phyloP scores from a whole-genome alignment of 352 stramenopile species.

The Phytophthora brassicae region DNA sequence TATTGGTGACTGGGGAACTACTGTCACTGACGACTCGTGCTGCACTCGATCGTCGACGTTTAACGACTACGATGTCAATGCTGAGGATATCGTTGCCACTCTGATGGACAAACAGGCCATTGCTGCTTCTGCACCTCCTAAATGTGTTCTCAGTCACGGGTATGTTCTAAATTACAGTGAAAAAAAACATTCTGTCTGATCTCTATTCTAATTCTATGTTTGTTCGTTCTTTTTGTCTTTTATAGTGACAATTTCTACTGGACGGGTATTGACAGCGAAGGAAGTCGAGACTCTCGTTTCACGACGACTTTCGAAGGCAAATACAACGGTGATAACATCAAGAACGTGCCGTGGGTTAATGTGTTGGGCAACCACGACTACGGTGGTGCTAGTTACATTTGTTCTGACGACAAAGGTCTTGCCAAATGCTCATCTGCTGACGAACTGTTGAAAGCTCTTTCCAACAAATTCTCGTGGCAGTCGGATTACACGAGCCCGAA shows the following conservation, averaged over 20 bases:
- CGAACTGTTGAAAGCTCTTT: conserved; percentile 51
- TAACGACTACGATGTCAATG: conserved; percentile 50
- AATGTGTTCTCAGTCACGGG: conserved; percentile 69
- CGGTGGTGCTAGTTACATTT: conserved; percentile 72
- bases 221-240: not conserved
- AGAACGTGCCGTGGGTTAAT: conserved; percentile 68
- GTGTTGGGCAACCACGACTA: conserved; percentile 85
- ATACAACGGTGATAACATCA: conserved; percentile 55
- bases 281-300: conserved; percentile 58
- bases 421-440: conserved; percentile 45
- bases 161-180: too few relatives aligned
- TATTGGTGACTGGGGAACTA: conserved; percentile 65
- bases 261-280: conserved; percentile 58
- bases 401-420: conserved; percentile 42
- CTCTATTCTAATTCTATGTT: conserved; percentile 1
- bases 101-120: conserved; percentile 49
- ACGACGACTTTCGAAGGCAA: conserved; percentile 68
- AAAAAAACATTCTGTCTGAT: too few relatives aligned
- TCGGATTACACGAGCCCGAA: conserved; percentile 70
- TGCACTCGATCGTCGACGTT: conserved; percentile 43
- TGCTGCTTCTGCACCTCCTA: conserved; percentile 45
- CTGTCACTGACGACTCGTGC: conserved; percentile 49
- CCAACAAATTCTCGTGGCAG: conserved; percentile 64
- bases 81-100: conserved; percentile 52
- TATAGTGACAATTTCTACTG: conserved; percentile 86